Conservation (phyloP, 345 rosid species). For the Sisymbrium irio region DNA sequence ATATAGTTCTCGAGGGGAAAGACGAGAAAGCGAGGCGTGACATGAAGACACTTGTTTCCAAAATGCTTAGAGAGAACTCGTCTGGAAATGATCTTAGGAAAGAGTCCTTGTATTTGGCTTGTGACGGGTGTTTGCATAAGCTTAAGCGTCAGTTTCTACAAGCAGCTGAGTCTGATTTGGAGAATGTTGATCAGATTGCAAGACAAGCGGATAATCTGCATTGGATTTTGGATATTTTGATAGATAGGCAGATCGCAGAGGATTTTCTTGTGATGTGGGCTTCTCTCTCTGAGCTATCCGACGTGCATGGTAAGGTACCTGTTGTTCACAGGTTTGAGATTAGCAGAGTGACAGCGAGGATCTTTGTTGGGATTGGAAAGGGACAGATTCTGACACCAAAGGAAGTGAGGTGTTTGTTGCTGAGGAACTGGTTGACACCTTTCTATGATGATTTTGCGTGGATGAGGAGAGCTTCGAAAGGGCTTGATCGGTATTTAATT, state of each 20-base stretch:
- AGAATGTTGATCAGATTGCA: slow-evolving; percentile 70
- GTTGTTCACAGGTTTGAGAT: slow-evolving; percentile 75
- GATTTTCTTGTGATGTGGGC: slow-evolving; percentile 89
- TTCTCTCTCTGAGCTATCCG: slow-evolving; percentile 73
- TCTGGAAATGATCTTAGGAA: slow-evolving; percentile 83
- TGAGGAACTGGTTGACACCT: slow-evolving; percentile 90
- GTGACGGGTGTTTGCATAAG: slow-evolving; percentile 75
- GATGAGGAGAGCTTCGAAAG: slow-evolving; percentile 94
- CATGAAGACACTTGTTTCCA: slow-evolving; percentile 87
- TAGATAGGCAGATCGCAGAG: slow-evolving; percentile 91
- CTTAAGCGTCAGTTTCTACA: slow-evolving; percentile 58
- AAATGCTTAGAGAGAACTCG: slow-evolving; percentile 94
- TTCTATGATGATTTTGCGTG: slow-evolving; percentile 95
- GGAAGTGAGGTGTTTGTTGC: slow-evolving; percentile 70
- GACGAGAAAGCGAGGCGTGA: slow-evolving; percentile 98
- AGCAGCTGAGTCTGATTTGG: slow-evolving; percentile 64
- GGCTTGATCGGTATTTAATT: slow-evolving; percentile 80
- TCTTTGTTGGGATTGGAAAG: slow-evolving; percentile 95
- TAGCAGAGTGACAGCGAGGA: slow-evolving; percentile 83
- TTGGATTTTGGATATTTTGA: slow-evolving; percentile 91
- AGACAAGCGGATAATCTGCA: slow-evolving; percentile 94
- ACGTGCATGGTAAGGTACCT: slow-evolving; percentile 71
- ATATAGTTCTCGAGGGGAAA: slow-evolving; percentile 92
- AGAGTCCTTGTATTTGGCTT: slow-evolving; percentile 85
- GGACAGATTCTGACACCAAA: slow-evolving; percentile 85